These are phyloP conservation scores for Hygrophoropsis aurantiaca DNA, from an alignment of 768 basidiomycete genomes.

Conservation along the genomic window DNA sequence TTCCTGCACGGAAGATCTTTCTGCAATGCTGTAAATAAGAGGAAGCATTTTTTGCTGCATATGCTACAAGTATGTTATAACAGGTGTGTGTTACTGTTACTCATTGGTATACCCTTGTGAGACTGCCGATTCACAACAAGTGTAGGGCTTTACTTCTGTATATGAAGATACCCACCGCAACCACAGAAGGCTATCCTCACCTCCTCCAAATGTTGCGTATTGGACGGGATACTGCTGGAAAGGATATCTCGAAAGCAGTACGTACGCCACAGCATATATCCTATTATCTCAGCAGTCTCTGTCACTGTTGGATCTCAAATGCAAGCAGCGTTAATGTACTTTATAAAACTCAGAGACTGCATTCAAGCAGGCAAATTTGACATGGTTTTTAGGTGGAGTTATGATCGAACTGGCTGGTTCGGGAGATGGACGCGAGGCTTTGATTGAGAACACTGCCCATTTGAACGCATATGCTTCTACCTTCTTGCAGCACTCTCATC, in stretches of 20 bases:
- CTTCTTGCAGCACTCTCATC: neutral
- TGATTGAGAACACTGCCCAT: neutral
- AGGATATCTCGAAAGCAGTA: too few relatives aligned
- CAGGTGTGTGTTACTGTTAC: neutral
- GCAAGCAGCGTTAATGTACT: conserved; percentile 30
- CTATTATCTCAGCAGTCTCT: too few relatives aligned
- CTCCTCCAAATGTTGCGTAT: conserved; percentile 59
- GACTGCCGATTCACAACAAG: neutral
- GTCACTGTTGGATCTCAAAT: too few relatives aligned
- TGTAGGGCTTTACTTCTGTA: conserved; percentile 22
- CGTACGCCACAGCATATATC: too few relatives aligned
- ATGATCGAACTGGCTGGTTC: conserved; percentile 42
- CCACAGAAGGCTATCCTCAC: conserved; percentile 41
- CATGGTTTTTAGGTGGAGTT: conserved; percentile 44
- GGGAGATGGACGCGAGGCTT: conserved; percentile 1
- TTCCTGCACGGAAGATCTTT: conserved; percentile 43
- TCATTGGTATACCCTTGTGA: conserved; percentile 24
- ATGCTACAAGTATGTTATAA: conserved; percentile 41
- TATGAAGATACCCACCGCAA: conserved; percentile 34
- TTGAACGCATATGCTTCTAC: too few relatives aligned
- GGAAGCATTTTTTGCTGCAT: conserved; percentile 47
- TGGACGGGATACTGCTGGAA: conserved; percentile 49
- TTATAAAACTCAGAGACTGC: conserved; percentile 33
- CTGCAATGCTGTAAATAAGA: conserved; percentile 39
- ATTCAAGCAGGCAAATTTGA: conserved; percentile 22